These are phyloP conservation scores for Chlorella variabilis DNA, from an alignment of 163 green algal species.

Conservation along the genomic window DNA sequence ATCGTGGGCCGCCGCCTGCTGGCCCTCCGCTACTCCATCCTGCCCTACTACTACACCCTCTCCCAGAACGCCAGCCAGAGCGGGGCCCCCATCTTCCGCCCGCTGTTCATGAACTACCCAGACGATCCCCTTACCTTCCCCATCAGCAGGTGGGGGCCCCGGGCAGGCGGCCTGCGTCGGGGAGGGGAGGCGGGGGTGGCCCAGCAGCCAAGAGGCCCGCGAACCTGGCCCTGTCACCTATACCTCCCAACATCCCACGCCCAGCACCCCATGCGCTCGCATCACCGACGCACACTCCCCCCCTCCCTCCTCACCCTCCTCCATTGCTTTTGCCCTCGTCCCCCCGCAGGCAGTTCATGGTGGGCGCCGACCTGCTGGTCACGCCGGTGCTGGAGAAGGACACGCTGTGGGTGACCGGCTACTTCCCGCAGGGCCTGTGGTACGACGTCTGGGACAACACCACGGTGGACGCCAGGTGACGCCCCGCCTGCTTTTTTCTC, in stretches of 20 bases:
- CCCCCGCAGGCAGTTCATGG: constrained; percentile 56
- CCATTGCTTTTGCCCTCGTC: background rate
- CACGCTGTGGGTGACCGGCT: background rate
- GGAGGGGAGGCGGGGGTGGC: too few relatives aligned
- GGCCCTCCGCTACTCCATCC: constrained; percentile 55
- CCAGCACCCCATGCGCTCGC: too few relatives aligned
- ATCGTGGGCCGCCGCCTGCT: constrained; percentile 49
- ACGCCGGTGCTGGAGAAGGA: constrained; percentile 58
- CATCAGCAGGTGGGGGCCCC: background rate
- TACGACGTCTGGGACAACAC: constrained; percentile 1
- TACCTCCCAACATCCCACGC: too few relatives aligned
- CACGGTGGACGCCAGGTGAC: background rate
- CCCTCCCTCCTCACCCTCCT: background rate
- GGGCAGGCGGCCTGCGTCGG: too few relatives aligned
- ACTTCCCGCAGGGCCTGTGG: background rate
- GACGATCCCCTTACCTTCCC: constrained; percentile 26
- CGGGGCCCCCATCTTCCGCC: constrained; percentile 50
- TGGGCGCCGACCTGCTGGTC: constrained; percentile 65
- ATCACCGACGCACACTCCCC: too few relatives aligned
- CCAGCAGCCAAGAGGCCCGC: too few relatives aligned
- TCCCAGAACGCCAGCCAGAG: constrained; percentile 1
- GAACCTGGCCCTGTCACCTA: too few relatives aligned
- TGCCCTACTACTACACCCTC: constrained; percentile 25
- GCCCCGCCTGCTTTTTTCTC: background rate
- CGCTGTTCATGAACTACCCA: constrained; percentile 54